These are phyloP conservation scores for Apodospora peruviana DNA, from an alignment of 495 filamentous ascomycete species.

Conservation along the genomic window DNA sequence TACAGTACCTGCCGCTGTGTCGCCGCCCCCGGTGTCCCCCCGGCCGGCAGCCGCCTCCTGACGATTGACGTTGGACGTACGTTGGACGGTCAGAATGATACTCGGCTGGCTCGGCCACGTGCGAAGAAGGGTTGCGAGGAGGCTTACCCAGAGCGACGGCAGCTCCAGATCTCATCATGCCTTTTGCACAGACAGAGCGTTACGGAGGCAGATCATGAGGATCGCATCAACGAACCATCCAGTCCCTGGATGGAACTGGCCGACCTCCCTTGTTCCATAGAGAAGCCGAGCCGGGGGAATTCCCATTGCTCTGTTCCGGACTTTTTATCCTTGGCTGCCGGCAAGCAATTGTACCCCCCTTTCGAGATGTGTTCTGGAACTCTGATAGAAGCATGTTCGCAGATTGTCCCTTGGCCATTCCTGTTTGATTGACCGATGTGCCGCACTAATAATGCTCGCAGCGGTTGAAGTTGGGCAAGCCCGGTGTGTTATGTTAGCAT, in stretches of 20 bases:
- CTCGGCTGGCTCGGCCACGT: no score
- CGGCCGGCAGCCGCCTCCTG: no score
- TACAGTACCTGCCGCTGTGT: neutral
- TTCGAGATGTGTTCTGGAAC: slow-evolving; percentile 26
- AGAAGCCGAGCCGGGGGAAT: slow-evolving; percentile 16
- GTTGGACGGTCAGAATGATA: no score
- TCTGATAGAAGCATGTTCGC: slow-evolving; percentile 28
- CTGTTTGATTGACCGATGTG: slow-evolving; percentile 32
- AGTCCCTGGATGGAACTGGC: slow-evolving; percentile 2
- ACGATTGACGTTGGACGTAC: no score
- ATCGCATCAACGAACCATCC: slow-evolving; percentile 10
- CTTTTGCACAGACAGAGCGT: slow-evolving; percentile 12
- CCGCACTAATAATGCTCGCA: slow-evolving; percentile 14
- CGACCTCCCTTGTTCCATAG: slow-evolving; percentile 1
- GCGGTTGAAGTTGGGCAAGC: slow-evolving; percentile 13
- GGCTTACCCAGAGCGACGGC: no score
- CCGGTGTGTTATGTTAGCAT: slow-evolving; percentile 8
- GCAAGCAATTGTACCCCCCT: slow-evolving; percentile 3
- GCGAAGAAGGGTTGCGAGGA: no score
- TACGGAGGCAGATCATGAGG: slow-evolving; percentile 17
- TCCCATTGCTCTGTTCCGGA: slow-evolving; percentile 14
- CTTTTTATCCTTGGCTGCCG: slow-evolving; percentile 13
- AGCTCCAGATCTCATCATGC: no score
- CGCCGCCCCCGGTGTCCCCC: no score
- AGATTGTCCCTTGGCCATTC: slow-evolving; percentile 18